Conservation (phyloP, 2,329 filamentous ascomycete genomes). For the Fusarium chuoi region DNA sequence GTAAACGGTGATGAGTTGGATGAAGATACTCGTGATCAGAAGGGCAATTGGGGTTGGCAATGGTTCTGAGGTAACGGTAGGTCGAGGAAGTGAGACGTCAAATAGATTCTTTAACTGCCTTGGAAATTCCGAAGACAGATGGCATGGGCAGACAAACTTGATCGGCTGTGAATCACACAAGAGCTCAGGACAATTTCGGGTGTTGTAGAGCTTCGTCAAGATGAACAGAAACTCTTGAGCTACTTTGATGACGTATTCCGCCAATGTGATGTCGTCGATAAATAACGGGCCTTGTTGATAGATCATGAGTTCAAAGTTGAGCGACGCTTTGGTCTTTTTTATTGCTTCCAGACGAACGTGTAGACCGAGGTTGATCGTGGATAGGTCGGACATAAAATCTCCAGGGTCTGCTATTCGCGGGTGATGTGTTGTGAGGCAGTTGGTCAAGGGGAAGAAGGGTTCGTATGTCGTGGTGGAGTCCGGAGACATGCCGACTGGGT, state of each 20-base stretch:
- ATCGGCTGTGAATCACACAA: fast-evolving
- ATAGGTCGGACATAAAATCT: not conserved
- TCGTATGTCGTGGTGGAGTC: not conserved
- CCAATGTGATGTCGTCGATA: not conserved
- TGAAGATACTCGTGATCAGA: not conserved
- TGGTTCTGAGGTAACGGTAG: not conserved
- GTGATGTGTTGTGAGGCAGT: not conserved
- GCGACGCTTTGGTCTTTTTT: not conserved
- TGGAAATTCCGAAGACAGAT: not conserved
- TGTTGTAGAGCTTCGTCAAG: not conserved
- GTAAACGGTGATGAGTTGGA: not conserved
- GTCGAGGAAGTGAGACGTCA: fast-evolving
- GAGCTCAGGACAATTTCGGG: fast-evolving
- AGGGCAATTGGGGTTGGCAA: fast-evolving
- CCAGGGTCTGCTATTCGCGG: not conserved
- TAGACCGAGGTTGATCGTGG: not conserved
- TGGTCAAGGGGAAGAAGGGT: not conserved
- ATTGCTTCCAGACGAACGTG: not conserved
- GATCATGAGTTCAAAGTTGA: not conserved
- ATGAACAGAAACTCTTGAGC: not conserved
- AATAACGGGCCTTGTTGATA: not conserved
- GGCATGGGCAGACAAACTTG: not conserved
- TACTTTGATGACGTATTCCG: not conserved
- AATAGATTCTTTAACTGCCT: not conserved
- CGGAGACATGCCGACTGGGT: fast-evolving